phyloP scores from a whole-genome alignment of 2,329 filamentous ascomycete species.

The Myriosclerotinia curreyana region DNA sequence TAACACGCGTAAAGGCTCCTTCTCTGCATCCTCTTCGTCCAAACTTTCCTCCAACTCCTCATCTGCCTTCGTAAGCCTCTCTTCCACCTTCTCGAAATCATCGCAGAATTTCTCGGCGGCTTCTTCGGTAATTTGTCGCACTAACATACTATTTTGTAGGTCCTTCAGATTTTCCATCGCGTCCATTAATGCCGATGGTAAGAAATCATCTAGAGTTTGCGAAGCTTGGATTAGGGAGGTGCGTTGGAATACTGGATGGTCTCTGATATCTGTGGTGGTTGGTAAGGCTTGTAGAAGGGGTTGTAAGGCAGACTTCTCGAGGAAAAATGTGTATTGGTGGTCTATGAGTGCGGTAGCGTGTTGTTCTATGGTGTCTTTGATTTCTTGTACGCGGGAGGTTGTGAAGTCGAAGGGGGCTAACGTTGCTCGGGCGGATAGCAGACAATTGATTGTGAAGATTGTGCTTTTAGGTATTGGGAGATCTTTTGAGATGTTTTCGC shows the following conservation, averaged over 20 bases:
- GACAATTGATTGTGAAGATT: slow-evolving; percentile 73
- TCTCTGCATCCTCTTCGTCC: slow-evolving; percentile 31
- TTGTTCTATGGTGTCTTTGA: slow-evolving; percentile 55
- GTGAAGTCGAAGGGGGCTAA: slow-evolving; percentile 65
- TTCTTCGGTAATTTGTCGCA: slow-evolving; percentile 73
- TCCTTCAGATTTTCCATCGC: slow-evolving; percentile 76
- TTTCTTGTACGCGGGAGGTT: slow-evolving; percentile 49
- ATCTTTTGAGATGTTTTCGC: slow-evolving; percentile 62
- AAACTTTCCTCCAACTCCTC: slow-evolving; percentile 41
- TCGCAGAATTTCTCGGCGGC: slow-evolving; percentile 81
- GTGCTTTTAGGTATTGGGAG: slow-evolving; percentile 58
- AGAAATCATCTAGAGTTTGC: slow-evolving; percentile 80
- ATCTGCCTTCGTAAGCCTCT: slow-evolving; percentile 57
- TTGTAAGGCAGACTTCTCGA: slow-evolving; percentile 70
- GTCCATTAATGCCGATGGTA: slow-evolving; percentile 91
- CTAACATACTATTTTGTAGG: slow-evolving; percentile 68
- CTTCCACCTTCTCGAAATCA: slow-evolving; percentile 73
- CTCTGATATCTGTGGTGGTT: slow-evolving; percentile 40
- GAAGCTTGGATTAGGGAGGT: slow-evolving; percentile 63
- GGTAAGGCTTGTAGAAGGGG: slow-evolving; percentile 57
- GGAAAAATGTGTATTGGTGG: slow-evolving; percentile 70
- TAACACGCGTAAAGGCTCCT: slow-evolving; percentile 34
- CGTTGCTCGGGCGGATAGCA: slow-evolving; percentile 54
- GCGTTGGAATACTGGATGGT: slow-evolving; percentile 59
- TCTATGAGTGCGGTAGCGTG: slow-evolving; percentile 58